These are phyloP conservation scores for Coleophoma crateriformis DNA, from an alignment of 2,329 filamentous ascomycete species.

Conservation along the genomic window DNA sequence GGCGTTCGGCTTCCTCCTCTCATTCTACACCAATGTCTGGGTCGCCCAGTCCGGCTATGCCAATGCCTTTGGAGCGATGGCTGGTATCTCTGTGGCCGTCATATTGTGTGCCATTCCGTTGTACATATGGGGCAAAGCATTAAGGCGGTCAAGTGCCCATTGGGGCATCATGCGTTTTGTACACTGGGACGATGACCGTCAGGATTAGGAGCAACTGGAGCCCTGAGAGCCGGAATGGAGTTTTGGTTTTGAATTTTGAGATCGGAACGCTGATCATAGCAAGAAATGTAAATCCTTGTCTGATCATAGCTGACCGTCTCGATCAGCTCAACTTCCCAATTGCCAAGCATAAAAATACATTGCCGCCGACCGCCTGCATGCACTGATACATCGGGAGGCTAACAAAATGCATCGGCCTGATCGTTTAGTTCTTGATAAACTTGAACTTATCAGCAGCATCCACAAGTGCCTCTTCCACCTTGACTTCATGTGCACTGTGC, in stretches of 20 bases:
- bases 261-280: too few species aligned
- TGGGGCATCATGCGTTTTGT: slow-evolving; percentile 41
- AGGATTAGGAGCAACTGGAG: slow-evolving; percentile 22
- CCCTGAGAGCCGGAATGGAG: too few species aligned
- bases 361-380: too few species aligned
- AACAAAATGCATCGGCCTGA: too few species aligned
- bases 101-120: slow-evolving; percentile 43
- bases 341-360: too few species aligned
- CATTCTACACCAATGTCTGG: slow-evolving; percentile 57
- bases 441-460: slow-evolving; percentile 24
- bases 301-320: too few species aligned
- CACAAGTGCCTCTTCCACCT: slow-evolving; percentile 19
- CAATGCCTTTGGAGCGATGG: slow-evolving; percentile 49
- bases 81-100: slow-evolving; percentile 42
- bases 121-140: slow-evolving; percentile 43
- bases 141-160: slow-evolving; percentile 40
- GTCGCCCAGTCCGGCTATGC: slow-evolving; percentile 41
- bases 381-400: too few species aligned
- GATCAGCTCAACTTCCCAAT: too few species aligned
- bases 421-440: slow-evolving; percentile 8
- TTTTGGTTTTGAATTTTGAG: too few species aligned
- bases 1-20: slow-evolving; percentile 51
- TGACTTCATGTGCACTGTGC: slow-evolving; percentile 22
- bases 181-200: slow-evolving; percentile 46
- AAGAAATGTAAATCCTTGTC: too few species aligned